Evolutionary conservation across 192 early-diverging fungal genomes (phyloP).

Genomic region (Allomyces macrogynus): DNA sequence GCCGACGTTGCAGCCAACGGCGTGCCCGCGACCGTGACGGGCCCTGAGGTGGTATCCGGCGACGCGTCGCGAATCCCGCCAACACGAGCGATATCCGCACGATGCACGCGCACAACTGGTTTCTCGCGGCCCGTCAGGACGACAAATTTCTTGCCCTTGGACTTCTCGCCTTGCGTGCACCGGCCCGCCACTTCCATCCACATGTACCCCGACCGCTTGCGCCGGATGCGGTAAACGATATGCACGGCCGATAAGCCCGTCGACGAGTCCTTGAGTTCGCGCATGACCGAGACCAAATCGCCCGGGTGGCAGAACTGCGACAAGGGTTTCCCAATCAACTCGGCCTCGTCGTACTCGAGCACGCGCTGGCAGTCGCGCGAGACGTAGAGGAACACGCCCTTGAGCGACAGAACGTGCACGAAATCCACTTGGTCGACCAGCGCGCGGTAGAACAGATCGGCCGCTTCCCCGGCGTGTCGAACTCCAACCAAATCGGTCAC

Average conservation of each 20-base stretch:
- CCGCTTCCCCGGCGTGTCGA: background rate
- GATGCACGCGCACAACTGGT: constrained; percentile 15
- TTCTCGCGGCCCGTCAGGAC: constrained; percentile 36
- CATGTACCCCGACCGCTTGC: constrained; percentile 33
- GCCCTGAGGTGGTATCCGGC: constrained; percentile 5
- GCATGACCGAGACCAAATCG: constrained; percentile 43
- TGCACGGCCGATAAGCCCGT: constrained; percentile 20
- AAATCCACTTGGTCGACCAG: constrained; percentile 19
- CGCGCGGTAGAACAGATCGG: constrained; percentile 1
- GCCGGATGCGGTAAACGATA: constrained; percentile 37
- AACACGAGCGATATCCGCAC: constrained; percentile 9
- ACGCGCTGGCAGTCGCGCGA: constrained; percentile 18
- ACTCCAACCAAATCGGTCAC: background rate
- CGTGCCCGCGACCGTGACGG: constrained; percentile 2
- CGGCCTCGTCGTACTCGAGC: constrained; percentile 30
- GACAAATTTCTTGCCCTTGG: constrained; percentile 45
- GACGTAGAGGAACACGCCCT: constrained; percentile 43
- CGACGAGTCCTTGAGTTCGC: constrained; percentile 32
- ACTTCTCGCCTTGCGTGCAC: constrained; percentile 28
- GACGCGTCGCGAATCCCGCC: constrained; percentile 4
- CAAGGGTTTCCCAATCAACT: constrained; percentile 34
- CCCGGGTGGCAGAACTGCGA: constrained; percentile 40
- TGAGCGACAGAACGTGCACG: constrained; percentile 42
- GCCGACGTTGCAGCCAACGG: no score
- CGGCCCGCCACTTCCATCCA: constrained; percentile 45